phyloP scores from a whole-genome alignment of 73 alveolate species.

The Paramecium sexaurelia region DNA sequence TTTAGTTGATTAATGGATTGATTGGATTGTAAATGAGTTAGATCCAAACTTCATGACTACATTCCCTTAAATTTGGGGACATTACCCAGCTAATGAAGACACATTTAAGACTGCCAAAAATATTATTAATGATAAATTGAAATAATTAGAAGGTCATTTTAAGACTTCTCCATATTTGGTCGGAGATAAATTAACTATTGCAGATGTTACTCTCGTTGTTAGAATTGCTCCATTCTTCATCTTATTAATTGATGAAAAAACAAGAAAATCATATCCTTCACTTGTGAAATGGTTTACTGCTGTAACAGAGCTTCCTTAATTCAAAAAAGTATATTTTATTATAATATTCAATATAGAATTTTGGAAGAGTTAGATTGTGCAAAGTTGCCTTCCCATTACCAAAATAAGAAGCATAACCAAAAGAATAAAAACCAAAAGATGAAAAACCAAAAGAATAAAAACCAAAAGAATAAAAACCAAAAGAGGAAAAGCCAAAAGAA shows the following conservation, averaged over 20 bases:
- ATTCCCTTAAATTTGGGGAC: constrained; percentile 81
- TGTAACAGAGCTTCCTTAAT: constrained; percentile 75
- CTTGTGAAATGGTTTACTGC: constrained; percentile 76
- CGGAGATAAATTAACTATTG: constrained; percentile 89
- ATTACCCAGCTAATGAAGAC: constrained; percentile 73
- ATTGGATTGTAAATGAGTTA: constrained; percentile 72
- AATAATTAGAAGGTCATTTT: constrained; percentile 74
- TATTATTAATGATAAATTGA: constrained; percentile 70
- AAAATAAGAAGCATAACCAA: constrained; percentile 10
- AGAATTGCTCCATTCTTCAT: constrained; percentile 77
- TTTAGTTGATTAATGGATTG: constrained; percentile 82
- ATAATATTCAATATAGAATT: not conserved
- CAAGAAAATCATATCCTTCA: constrained; percentile 81
- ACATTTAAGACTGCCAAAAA: constrained; percentile 64
- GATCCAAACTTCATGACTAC: constrained; percentile 68
- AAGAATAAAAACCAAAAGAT: constrained; percentile 55
- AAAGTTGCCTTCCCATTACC: constrained; percentile 45
- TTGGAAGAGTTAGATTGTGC: constrained; percentile 35
- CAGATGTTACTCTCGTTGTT: constrained; percentile 86
- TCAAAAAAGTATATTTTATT: not conserved
- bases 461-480: constrained; percentile 39
- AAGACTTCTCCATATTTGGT: constrained; percentile 79
- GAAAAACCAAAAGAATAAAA: constrained; percentile 66
- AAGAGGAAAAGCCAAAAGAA: constrained; percentile 67
- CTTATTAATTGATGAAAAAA: constrained; percentile 74